A percentile compares a stretch with the other conserved stretches of the same genome.
These are phyloP conservation scores for Calonectria pauciramosa DNA, from an alignment of 2,329 filamentous ascomycete genomes.

Conservation along the genomic window DNA sequence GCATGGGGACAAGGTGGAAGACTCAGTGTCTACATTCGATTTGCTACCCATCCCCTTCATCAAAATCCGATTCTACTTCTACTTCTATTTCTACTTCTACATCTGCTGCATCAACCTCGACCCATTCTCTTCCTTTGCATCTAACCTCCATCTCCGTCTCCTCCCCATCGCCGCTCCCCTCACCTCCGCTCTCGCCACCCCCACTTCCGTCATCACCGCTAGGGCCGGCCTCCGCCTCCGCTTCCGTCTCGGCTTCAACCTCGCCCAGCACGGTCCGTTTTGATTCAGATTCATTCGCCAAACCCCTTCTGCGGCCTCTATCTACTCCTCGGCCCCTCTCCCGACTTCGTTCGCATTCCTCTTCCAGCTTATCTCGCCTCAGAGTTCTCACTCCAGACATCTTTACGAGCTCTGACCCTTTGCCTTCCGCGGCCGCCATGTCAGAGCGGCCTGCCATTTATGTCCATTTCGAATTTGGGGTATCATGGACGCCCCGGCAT, in stretches of 20 bases:
- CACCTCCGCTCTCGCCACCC: neutral
- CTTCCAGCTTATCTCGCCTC: neutral
- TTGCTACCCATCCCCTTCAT: slow-evolving; percentile 1
- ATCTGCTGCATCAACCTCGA: neutral
- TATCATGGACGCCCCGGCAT: slow-evolving; percentile 63
- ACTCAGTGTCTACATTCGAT: slow-evolving; percentile 21
- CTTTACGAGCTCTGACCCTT: neutral
- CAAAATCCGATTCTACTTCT: neutral
- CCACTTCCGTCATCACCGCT: slow-evolving; percentile 3
- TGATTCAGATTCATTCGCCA: neutral
- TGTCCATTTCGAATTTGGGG: slow-evolving; percentile 65
- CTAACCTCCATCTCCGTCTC: neutral
- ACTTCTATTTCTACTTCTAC: neutral
- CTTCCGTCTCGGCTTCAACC: neutral
- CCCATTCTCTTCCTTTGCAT: neutral
- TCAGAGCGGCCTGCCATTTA: slow-evolving; percentile 54
- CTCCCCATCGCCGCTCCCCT: neutral
- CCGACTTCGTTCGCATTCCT: slow-evolving; percentile 9
- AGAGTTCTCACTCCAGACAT: slow-evolving; percentile 5
- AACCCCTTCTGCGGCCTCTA: slow-evolving; percentile 11
- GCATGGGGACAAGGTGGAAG: slow-evolving; percentile 22
- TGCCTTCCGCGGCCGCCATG: slow-evolving; percentile 35
- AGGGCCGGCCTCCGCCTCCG: neutral
- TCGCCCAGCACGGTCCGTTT: neutral
- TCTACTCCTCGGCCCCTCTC: slow-evolving; percentile 1